A percentile compares a stretch with the other conserved stretches of the same genome.
phyloP scores from a whole-genome alignment of 1,284 basidiomycete species.

The Moniliella sp. region DNA sequence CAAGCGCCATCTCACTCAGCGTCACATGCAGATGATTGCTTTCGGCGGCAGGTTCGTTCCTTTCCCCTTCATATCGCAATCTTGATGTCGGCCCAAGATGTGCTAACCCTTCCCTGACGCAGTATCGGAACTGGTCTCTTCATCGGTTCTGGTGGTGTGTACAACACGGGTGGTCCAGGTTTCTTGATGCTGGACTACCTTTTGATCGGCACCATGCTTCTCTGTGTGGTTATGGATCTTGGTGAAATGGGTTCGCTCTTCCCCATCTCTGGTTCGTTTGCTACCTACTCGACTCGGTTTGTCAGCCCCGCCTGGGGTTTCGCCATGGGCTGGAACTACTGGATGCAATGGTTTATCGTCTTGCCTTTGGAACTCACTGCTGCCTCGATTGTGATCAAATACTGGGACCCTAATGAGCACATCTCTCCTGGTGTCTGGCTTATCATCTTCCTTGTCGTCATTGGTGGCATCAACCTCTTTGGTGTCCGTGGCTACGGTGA shows the following conservation, averaged over 20 bases:
- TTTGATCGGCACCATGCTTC: constrained; percentile 25
- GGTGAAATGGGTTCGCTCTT: constrained; percentile 41
- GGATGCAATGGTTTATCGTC: constrained; percentile 35
- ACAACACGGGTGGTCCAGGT: constrained; percentile 36
- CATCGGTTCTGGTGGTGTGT: constrained; percentile 49
- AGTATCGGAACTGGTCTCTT: constrained; percentile 38
- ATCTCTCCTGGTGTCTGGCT: constrained; percentile 55
- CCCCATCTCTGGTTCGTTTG: constrained; percentile 47
- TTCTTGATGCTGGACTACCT: constrained; percentile 35
- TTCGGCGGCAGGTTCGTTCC: constrained; percentile 11
- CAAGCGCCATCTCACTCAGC: constrained; percentile 12
- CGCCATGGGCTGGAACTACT: constrained; percentile 46
- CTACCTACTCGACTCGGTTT: constrained; percentile 55
- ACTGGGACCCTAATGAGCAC: constrained; percentile 40
- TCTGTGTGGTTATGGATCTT: constrained; percentile 30
- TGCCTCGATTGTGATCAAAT: constrained; percentile 53
- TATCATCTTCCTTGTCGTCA: constrained; percentile 49
- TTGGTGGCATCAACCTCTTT: constrained; percentile 52
- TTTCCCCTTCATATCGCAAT: not conserved
- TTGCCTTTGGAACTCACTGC: constrained; percentile 61
- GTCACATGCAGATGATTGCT: constrained; percentile 22
- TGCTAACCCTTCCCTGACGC: no score
- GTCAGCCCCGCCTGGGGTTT: constrained; percentile 52
- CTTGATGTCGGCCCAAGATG: constrained; percentile 14
- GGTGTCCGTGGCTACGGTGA: constrained; percentile 37